Base-by-base conservation (phyloP, 176 grass and related monocot species). In the Dendrocalamus sinicus region DNA sequence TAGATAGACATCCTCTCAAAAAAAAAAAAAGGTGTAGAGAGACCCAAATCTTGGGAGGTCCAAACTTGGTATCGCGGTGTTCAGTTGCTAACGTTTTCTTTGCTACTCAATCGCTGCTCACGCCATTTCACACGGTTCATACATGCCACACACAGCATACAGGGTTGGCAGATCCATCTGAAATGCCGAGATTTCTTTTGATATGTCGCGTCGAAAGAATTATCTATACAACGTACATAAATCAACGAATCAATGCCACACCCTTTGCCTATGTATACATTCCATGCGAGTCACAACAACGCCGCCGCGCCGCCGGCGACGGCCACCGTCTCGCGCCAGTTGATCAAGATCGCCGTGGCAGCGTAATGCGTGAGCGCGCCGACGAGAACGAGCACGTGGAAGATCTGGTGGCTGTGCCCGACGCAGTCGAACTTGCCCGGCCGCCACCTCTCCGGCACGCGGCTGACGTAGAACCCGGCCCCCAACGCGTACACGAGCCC, bases 371-470 rank as follows among this genome's bases (percentile, higher is more conserved):
- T 87, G 55, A 92, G 78, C 53, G 96, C 96, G 30, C 93, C 96
- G 77, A 59, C 78, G 80, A 98, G 88, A 20, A 98, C 96, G 54
- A 98, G 86, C 59, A 88, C 86, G 47, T 98, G 96, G 83, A 98
- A 98, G 77, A 98, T 95, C 92, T 98, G 93, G 84, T 98, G 96
- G 86, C 96, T 98, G 26, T 98, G 96, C 0, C 96, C 93, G 0
- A 92, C 90, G 17, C 93, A 77, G 22, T 98, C 96, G 17, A 95
- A 96, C 57, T 28, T 61, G 4, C 96, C 96, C 0, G 96, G 96
- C 24, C 87, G 55, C 93, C 93, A 98, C 75, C 89, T n/a, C 91
- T 98, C 96, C 9, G 93, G 96, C 65, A 96, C 93, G 67, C 96
- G 85, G 47, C 35, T 73, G 51, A 92, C 96, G 76, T 96, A 98